Percentiles rank a stretch among this genome's conserved stretches.
Conservation (phyloP, 2,329 filamentous ascomycete genomes). For the Aspergillus caelatus region DNA sequence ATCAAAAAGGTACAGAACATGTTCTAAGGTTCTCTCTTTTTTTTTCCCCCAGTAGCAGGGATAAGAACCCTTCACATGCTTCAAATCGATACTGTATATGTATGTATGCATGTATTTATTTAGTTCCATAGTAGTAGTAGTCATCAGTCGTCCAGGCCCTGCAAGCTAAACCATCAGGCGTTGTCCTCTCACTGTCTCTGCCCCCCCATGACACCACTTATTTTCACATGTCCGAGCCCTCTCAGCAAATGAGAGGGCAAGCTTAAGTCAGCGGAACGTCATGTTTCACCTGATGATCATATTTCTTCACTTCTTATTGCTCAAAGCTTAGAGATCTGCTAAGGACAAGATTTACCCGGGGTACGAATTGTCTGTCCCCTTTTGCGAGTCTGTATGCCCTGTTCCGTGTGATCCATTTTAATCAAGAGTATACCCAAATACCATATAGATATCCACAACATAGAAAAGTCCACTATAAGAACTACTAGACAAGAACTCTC, state of each 20-base stretch:
- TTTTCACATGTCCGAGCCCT: conserved; percentile 11
- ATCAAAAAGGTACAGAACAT: not conserved
- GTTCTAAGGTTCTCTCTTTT: not conserved
- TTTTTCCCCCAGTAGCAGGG: not conserved
- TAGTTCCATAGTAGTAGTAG: not conserved
- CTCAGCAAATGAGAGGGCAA: conserved; percentile 9
- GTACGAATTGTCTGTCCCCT: not conserved
- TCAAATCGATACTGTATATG: not conserved
- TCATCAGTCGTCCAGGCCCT: not conserved
- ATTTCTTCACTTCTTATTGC: not conserved
- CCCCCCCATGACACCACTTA: not conserved
- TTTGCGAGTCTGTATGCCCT: too few species aligned
- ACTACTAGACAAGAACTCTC: not conserved
- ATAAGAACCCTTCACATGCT: conserved; percentile 17
- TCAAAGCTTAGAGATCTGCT: not conserved
- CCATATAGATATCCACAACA: not conserved
- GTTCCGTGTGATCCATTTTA: not conserved
- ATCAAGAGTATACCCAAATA: not conserved
- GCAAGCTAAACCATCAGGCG: not conserved
- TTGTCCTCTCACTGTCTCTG: not conserved
- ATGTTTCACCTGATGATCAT: not conserved
- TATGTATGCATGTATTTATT: not conserved
- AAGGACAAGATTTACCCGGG: not conserved
- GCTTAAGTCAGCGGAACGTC: conserved; percentile 16
- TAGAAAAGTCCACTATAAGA: not conserved